phyloP scores from a whole-genome alignment of 2,329 filamentous ascomycete species.

The Trichothecium roseum region DNA sequence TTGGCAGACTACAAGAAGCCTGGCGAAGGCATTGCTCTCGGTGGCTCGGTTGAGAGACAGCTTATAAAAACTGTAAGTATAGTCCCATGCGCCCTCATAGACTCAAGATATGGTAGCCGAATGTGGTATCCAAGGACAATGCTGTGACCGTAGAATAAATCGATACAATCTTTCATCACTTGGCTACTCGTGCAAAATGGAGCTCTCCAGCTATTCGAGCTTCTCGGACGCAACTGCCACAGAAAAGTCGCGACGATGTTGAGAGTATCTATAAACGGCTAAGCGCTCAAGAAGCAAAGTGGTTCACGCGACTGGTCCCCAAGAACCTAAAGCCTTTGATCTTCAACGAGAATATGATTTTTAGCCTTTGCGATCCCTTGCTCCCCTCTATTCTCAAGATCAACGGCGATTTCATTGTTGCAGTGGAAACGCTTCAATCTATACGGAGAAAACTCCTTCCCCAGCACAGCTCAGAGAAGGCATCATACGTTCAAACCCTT shows the following conservation, averaged over 20 bases:
- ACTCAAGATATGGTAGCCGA: slow-evolving; percentile 31
- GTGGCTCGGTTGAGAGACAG: slow-evolving; percentile 57
- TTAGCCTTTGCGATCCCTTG: slow-evolving; percentile 55
- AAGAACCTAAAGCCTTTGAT: slow-evolving; percentile 63
- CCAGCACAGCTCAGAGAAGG: slow-evolving; percentile 4
- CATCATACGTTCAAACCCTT: slow-evolving; percentile 10
- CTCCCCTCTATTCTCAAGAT: slow-evolving; percentile 62
- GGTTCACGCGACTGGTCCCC: slow-evolving; percentile 72
- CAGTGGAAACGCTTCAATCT: slow-evolving; percentile 40
- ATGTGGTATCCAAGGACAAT: slow-evolving; percentile 18
- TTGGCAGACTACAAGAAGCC: slow-evolving; percentile 52
- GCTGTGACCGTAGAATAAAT: slow-evolving; percentile 61
- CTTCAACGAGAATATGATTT: slow-evolving; percentile 45
- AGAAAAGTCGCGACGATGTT: slow-evolving; percentile 23
- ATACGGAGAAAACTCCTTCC: slow-evolving; percentile 11
- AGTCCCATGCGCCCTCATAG: slow-evolving; percentile 3
- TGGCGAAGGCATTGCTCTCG: slow-evolving; percentile 55
- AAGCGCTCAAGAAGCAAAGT: slow-evolving; percentile 66
- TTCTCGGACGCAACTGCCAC: slow-evolving; percentile 11
- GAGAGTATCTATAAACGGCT: slow-evolving; percentile 48
- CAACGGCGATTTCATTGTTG: slow-evolving; percentile 55
- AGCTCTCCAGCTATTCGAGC: slow-evolving; percentile 54
- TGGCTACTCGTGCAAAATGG: slow-evolving; percentile 61
- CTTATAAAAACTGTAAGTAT: slow-evolving; percentile 46
- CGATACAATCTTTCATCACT: slow-evolving; percentile 50